Base-by-base conservation (phyloP, 192 early-diverging fungal genomes). In the Coemansia umbellata region DNA sequence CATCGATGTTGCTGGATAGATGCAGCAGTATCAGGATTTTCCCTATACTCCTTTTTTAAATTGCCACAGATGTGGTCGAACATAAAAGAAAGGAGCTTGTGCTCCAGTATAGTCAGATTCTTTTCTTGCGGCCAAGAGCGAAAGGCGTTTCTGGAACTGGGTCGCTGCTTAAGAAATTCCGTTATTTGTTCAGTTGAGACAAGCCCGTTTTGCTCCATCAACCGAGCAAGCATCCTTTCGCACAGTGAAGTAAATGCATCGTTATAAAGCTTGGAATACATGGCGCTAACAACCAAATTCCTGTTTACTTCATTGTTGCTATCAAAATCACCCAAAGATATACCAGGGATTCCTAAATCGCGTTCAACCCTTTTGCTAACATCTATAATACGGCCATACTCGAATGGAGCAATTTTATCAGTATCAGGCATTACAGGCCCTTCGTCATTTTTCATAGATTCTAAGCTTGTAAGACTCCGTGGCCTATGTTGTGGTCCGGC, bases 261-360 rank as follows among this genome's bases (percentile, higher is more conserved):
- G 50, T 68, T 75, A 54, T 75, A 75, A 0, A 75, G 66, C 55
- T 61, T 64, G n/a, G 65, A 69, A 26, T 65, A 59, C 66, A 69
- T 64, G 18, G 72, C 72, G 30, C 62, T 69, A n/a, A 75, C 45
- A 3, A 67, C 61, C 47, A 75, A 50, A 24, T 50, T 68, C 39
- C 69, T 61, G 48, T 68, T 69, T 11, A 69, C 53, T 41, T 60
- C 53, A 24, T 31, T 58, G 30, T 53, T 53, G 1, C 31, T 39
- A 35, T 61, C 44, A 13, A 60, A 45, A 6, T 61, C 49, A 44
- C 50, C 50, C 0, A 69, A 31, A 5, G 53, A 31, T 13, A 67
- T 44, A 11, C 53, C 52, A 1, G 72, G 72, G n/a, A 75, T 65
- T 19, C 72, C 72, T 14, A 75, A 47, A 13, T 65, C 58, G 5